A percentile compares a stretch with the other conserved stretches of the same genome.
Evolutionary conservation across 345 rosid genomes (phyloP).

Genomic region (Hirschfeldia incana): DNA sequence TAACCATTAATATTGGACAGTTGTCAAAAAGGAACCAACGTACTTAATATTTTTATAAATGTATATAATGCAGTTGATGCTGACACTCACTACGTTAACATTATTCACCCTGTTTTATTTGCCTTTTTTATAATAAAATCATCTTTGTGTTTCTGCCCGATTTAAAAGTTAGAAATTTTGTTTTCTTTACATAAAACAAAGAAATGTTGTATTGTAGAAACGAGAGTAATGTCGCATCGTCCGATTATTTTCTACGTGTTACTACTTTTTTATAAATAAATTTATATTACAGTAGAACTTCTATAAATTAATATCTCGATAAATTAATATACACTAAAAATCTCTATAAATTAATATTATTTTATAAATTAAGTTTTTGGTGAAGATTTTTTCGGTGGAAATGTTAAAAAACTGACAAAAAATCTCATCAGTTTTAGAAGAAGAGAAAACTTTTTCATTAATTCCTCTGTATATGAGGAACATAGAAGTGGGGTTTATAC

Average conservation of each 20-base stretch:
- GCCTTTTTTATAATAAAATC: slow-evolving; percentile 10
- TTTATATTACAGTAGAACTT: neutral
- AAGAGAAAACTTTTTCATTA: too few species aligned
- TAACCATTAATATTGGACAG: slow-evolving; percentile 30
- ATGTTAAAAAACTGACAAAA: too few species aligned
- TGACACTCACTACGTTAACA: slow-evolving; percentile 55
- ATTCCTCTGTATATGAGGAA: too few species aligned
- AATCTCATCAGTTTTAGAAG: too few species aligned
- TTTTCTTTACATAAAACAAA: slow-evolving; percentile 37
- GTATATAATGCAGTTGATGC: slow-evolving; percentile 41
- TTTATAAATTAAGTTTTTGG: too few species aligned
- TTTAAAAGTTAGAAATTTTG: slow-evolving; percentile 15
- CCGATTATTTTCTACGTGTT: slow-evolving; percentile 14
- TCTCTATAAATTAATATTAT: too few species aligned
- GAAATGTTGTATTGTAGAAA: slow-evolving; percentile 23
- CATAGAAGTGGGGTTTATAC: too few species aligned
- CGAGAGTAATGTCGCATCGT: slow-evolving; percentile 38
- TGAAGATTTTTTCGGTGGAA: too few species aligned
- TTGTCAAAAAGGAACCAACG: slow-evolving; percentile 41
- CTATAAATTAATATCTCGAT: too few species aligned
- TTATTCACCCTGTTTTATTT: slow-evolving; percentile 24
- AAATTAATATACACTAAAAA: too few species aligned
- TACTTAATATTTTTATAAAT: slow-evolving; percentile 20
- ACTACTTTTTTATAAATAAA: neutral
- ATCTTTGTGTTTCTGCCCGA: slow-evolving; percentile 25